A percentile compares a stretch with the other conserved stretches of the same genome.
These are phyloP conservation scores for Beauveria sp. DNA, from an alignment of 2,329 filamentous ascomycete genomes.

Conservation along the genomic window DNA sequence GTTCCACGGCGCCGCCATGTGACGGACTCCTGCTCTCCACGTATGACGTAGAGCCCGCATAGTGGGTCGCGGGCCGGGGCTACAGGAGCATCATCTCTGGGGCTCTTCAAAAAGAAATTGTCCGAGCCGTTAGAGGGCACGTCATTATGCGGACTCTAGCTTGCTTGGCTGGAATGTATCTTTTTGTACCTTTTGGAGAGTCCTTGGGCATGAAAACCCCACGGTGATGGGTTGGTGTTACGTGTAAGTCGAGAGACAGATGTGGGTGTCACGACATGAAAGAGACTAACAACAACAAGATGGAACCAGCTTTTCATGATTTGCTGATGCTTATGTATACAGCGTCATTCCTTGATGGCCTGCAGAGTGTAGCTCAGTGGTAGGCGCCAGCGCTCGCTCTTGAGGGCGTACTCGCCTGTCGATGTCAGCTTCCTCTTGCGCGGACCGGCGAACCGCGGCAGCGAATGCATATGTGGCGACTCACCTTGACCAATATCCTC, in stretches of 20 bases:
- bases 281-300: too few relatives aligned
- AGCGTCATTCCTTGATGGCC: conserved; percentile 10
- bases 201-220: not conserved
- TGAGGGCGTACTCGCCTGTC: conserved; percentile 12
- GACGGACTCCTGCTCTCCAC: not conserved
- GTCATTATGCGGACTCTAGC: not conserved
- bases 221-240: not conserved
- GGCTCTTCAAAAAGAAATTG: not conserved
- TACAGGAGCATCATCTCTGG: not conserved
- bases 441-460: too few relatives aligned
- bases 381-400: conserved; percentile 11
- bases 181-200: not conserved
- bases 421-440: not conserved
- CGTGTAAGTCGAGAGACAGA: not conserved
- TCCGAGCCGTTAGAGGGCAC: not conserved
- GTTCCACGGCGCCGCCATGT: not conserved
- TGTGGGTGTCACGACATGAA: not conserved
- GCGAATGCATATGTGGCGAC: not conserved
- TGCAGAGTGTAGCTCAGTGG: conserved; percentile 14
- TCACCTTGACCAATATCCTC: conserved; percentile 10
- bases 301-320: too few relatives aligned
- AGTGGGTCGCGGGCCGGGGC: not conserved
- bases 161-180: not conserved
- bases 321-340: not conserved
- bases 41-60: not conserved